Evolutionary conservation across 2,329 filamentous ascomycete species (phyloP).

Genomic region (Penicillium sp.): DNA sequence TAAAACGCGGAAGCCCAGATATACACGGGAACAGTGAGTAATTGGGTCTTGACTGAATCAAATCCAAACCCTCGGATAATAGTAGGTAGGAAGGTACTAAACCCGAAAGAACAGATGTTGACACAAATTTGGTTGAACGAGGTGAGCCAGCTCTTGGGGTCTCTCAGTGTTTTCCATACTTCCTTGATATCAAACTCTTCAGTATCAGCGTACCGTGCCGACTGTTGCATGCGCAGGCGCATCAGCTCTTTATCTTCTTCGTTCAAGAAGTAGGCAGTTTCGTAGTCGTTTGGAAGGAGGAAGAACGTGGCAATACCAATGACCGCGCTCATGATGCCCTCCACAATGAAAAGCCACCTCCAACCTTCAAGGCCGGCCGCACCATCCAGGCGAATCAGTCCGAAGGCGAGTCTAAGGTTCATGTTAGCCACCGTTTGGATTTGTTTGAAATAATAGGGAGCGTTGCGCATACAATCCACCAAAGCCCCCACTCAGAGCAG

Average conservation of each 20-base stretch:
- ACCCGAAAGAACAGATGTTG: slow-evolving; percentile 49
- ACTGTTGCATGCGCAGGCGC: slow-evolving; percentile 41
- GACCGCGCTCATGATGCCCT: slow-evolving; percentile 44
- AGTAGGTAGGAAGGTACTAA: slow-evolving; percentile 53
- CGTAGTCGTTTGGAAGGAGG: slow-evolving; percentile 46
- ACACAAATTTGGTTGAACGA: slow-evolving; percentile 47
- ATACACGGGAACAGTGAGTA: slow-evolving; percentile 17
- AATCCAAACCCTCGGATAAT: slow-evolving; percentile 52
- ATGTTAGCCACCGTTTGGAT: not conserved
- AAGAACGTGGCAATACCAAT: slow-evolving; percentile 44
- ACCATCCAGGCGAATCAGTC: slow-evolving; percentile 42
- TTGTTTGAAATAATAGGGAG: not conserved
- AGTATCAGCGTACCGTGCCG: slow-evolving; percentile 44
- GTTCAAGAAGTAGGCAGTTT: slow-evolving; percentile 46
- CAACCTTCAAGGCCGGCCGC: slow-evolving; percentile 42
- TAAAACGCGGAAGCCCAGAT: slow-evolving; percentile 18
- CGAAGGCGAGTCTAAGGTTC: slow-evolving; percentile 27
- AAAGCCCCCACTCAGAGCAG: slow-evolving; percentile 24
- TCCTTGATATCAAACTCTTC: slow-evolving; percentile 40
- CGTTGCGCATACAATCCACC: slow-evolving; percentile 19
- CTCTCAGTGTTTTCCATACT: slow-evolving; percentile 14
- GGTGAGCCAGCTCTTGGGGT: slow-evolving; percentile 21
- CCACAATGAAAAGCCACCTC: slow-evolving; percentile 48
- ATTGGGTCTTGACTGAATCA: slow-evolving; percentile 36
- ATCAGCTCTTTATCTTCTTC: slow-evolving; percentile 48